Percentiles rank a stretch among this genome's conserved stretches.
phyloP scores from a whole-genome alignment of 768 basidiomycete genomes.

The Cystobasidium onofrii region DNA sequence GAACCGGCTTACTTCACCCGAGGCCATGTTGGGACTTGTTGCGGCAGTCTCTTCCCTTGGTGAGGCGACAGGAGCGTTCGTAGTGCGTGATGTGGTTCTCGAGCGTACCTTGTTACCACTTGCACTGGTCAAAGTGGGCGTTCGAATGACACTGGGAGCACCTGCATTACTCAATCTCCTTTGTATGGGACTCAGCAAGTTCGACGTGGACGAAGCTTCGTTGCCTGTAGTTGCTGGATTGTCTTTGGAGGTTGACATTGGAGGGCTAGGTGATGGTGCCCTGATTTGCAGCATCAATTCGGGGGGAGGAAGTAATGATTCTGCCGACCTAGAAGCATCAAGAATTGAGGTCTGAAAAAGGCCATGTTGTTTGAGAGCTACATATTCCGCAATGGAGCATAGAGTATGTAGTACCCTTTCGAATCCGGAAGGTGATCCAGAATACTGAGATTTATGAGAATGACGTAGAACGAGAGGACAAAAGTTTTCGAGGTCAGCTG shows the following conservation, averaged over 20 bases:
- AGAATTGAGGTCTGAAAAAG: not conserved
- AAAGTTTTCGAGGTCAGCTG: no score
- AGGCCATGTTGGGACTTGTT: not conserved
- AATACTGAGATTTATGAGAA: not conserved
- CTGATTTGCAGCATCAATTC: not conserved
- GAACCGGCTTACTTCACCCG: not conserved
- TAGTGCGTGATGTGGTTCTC: conserved; percentile 1
- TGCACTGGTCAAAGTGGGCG: not conserved
- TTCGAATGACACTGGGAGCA: not conserved
- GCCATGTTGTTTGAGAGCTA: conserved; percentile 1
- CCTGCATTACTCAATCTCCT: not conserved
- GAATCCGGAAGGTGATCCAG: conserved; percentile 23
- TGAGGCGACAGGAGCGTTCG: not conserved
- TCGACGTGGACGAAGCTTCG: no score
- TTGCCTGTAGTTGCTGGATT: no score
- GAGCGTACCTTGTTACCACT: conserved; percentile 28
- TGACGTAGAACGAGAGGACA: not conserved
- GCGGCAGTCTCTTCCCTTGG: not conserved
- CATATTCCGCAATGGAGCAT: conserved; percentile 20
- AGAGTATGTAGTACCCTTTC: conserved; percentile 30
- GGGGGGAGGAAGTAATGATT: not conserved
- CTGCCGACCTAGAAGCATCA: conserved; percentile 7
- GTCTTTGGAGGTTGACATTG: not conserved
- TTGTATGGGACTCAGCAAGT: not conserved
- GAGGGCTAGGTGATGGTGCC: not conserved